Evolutionary conservation across 2,329 filamentous ascomycete genomes (phyloP).

Genomic region (Claviceps sp.): DNA sequence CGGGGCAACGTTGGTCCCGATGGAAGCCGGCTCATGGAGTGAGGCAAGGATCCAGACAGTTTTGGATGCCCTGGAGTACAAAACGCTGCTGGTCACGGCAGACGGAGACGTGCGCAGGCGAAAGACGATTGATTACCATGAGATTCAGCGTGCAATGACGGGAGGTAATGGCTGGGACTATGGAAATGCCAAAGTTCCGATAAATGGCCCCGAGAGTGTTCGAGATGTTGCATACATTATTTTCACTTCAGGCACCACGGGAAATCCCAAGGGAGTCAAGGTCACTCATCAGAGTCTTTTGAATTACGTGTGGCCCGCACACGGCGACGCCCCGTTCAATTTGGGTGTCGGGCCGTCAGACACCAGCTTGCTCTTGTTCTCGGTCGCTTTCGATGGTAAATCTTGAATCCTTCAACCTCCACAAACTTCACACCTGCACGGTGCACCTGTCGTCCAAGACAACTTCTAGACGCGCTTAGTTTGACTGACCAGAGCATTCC

Average conservation of each 20-base stretch:
- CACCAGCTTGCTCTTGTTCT: constrained; percentile 11
- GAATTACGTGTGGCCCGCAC: background rate
- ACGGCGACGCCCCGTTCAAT: background rate
- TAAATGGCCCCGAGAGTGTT: constrained; percentile 27
- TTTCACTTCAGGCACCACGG: constrained; percentile 25
- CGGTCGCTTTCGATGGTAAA: constrained; percentile 15
- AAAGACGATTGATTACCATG: background rate
- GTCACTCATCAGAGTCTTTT: constrained; percentile 8
- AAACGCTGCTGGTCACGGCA: background rate
- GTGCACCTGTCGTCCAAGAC: too few relatives aligned
- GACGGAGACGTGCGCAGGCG: background rate
- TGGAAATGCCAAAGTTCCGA: background rate
- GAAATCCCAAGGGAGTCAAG: constrained; percentile 26
- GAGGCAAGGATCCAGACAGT: constrained; percentile 2
- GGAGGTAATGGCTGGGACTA: too few relatives aligned
- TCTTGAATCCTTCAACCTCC: background rate
- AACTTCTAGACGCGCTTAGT: background rate
- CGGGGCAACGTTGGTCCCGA: constrained; percentile 3
- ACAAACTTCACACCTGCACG: background rate
- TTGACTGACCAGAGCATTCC: constrained; percentile 6
- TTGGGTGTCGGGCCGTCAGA: background rate
- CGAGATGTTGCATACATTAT: constrained; percentile 15
- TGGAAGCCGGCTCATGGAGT: constrained; percentile 4
- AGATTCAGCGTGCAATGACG: background rate
- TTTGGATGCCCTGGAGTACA: background rate